Percentiles rank a stretch among this genome's conserved stretches.
phyloP scores from a whole-genome alignment of 2,329 filamentous ascomycete species.

The Claviceps quebecensis region DNA sequence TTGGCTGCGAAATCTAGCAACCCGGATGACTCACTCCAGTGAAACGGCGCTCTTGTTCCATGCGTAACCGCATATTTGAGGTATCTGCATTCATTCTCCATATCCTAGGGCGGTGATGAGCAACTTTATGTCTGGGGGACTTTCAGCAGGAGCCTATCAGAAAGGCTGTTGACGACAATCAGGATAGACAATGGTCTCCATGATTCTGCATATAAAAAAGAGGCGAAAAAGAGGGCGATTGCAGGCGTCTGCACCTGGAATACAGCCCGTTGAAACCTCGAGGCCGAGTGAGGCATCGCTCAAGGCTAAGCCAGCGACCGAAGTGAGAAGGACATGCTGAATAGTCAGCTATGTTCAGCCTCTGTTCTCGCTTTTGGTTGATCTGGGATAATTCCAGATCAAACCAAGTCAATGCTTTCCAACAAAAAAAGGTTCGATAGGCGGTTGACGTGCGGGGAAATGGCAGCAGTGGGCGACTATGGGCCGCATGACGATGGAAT shows the following conservation, averaged over 20 bases:
- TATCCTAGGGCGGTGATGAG: conserved; percentile 33
- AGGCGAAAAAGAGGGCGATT: not conserved
- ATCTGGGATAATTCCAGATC: not conserved
- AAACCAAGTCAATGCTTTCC: not conserved
- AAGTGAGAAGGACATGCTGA: conserved; percentile 17
- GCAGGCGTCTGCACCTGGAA: conserved; percentile 21
- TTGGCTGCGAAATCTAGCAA: conserved; percentile 29
- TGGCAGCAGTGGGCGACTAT: not conserved
- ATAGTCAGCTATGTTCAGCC: not conserved
- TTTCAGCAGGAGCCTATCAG: not conserved
- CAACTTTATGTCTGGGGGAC: conserved; percentile 24
- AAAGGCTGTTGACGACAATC: not conserved
- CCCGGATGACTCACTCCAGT: conserved; percentile 36
- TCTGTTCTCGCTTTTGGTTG: no score
- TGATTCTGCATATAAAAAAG: not conserved
- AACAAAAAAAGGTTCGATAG: not conserved
- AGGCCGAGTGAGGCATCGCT: conserved; percentile 31
- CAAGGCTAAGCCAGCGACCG: conserved; percentile 26
- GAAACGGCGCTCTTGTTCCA: conserved; percentile 36
- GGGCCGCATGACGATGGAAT: no score
- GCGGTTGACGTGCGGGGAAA: not conserved
- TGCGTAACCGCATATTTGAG: conserved; percentile 32
- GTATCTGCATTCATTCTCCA: conserved; percentile 32
- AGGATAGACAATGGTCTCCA: not conserved
- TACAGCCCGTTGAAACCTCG: conserved; percentile 32